A percentile compares a stretch with the other conserved stretches of the same genome.
Evolutionary conservation across 1,139 yeast species (phyloP).

Genomic region (Geotrichum candidum): DNA sequence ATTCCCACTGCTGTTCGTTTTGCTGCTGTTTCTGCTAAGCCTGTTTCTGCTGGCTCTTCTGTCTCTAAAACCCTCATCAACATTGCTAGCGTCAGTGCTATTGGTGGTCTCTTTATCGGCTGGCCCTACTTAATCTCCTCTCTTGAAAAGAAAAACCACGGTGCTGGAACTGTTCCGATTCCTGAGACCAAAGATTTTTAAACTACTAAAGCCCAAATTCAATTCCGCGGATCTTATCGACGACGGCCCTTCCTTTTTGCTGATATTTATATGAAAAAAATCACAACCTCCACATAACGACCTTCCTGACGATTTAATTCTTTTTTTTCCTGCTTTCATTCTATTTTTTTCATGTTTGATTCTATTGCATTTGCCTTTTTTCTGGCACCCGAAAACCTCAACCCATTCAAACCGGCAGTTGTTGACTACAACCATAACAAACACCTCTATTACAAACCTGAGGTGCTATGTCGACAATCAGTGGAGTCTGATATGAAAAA

Average conservation of each 20-base stretch:
- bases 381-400: not conserved
- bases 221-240: not conserved
- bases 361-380: not conserved
- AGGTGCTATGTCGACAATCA: not conserved
- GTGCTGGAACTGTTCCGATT: constrained; percentile 16
- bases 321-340: not conserved
- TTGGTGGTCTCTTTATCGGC: constrained; percentile 12
- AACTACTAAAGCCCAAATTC: not conserved
- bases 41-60: not conserved
- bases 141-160: constrained; percentile 12
- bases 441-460: not conserved
- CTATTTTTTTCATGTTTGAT: not conserved
- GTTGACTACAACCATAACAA: not conserved
- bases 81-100: constrained; percentile 12
- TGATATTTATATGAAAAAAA: not conserved
- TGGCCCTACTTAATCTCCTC: constrained; percentile 9
- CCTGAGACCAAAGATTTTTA: constrained; percentile 9
- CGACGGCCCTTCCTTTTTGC: not conserved
- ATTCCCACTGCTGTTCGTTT: constrained; percentile 14
- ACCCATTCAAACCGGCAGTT: not conserved
- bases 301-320: not conserved
- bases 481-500: not conserved
- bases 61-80: constrained; percentile 7
- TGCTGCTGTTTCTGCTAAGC: constrained; percentile 10
- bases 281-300: not conserved